Evolutionary conservation across 1,139 yeast genomes (phyloP).

Genomic region (Sugiyamaella novakii): DNA sequence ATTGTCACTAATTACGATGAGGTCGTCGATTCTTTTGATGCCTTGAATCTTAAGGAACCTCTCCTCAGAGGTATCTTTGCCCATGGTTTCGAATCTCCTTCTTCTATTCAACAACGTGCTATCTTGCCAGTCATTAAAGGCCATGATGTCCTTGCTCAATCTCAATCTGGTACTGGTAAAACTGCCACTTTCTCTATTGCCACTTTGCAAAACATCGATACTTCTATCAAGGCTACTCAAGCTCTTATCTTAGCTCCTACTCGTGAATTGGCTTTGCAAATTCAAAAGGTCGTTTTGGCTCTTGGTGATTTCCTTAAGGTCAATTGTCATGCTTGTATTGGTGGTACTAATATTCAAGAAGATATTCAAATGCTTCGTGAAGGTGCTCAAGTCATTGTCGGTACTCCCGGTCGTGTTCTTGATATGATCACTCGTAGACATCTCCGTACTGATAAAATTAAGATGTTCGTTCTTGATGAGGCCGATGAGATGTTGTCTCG

Average conservation of each 20-base stretch:
- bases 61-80: conserved; percentile 69
- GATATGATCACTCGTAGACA: conserved; percentile 96
- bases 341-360: conserved; percentile 92
- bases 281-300: conserved; percentile 92
- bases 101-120: conserved; percentile 98
- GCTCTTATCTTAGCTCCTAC: conserved; percentile 98
- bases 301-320: conserved; percentile 93
- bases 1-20: conserved; percentile 98
- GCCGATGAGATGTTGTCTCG: conserved; percentile 98
- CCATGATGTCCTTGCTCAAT: conserved; percentile 97
- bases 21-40: conserved; percentile 70
- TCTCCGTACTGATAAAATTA: conserved; percentile 84
- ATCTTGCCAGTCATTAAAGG: conserved; percentile 95
- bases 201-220: conserved; percentile 89
- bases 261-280: conserved; percentile 97
- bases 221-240: conserved; percentile 48
- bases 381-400: conserved; percentile 96
- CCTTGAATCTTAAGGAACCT: conserved; percentile 47
- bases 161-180: conserved; percentile 99
- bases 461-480: conserved; percentile 98
- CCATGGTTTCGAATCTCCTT: conserved; percentile 97
- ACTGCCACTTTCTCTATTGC: conserved; percentile 98
- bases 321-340: conserved; percentile 96
- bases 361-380: conserved; percentile 90
- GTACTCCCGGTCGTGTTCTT: conserved; percentile 99